Evolutionary conservation across 345 rosid genomes (phyloP), one percentile per base, ranked within the genome.

Genomic region (Lepidium aucheri): DNA sequence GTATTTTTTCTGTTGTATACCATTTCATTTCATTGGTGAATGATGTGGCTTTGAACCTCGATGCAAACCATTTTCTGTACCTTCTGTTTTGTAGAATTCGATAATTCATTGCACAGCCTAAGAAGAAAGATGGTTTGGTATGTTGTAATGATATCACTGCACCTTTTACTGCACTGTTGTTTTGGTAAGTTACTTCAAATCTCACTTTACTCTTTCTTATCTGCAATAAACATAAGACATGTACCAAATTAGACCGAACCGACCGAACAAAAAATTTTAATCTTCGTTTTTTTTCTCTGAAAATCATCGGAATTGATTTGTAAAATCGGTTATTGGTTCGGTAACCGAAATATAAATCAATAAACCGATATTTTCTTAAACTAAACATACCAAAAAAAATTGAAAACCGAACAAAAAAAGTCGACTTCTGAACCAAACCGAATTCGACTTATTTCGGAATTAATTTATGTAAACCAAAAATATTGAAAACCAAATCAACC

Each of bases 11-110:
- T 0, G 86, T 91, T 78, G 84, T 72, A 57, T 88, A 91, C 97
- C 97, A 91, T 47, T 88, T 91, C 96, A 91, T 91, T 65, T 82
- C 91, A 18, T 88, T 91, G 53, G 91, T 86, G 86, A 91, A 86
- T 35, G 88, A 85, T 9, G 97, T 72, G 47, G 68, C 68, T 54
- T 60, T 80, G 78, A 89, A 91, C 75, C 92, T 80, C 1, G 91
- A 83, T n/a, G 86, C 69, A 36, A 91, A 89, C 98, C 98, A 91
- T 13, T 78, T 16, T 22, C 74, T 85, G 64, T 89, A 91, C 3
- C 70, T 84, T 33, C 43, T 22, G 77, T 77, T 84, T 42, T 76
- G 70, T n/a, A 89, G 76, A 35, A 91, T 89, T 47, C 77, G 40
- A 22, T 81, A 77, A 59, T 89, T 91, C 82, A 91, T 85, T 3